Base-by-base conservation (phyloP, 1,284 basidiomycete genomes). In the Ganoderma multipileum region DNA sequence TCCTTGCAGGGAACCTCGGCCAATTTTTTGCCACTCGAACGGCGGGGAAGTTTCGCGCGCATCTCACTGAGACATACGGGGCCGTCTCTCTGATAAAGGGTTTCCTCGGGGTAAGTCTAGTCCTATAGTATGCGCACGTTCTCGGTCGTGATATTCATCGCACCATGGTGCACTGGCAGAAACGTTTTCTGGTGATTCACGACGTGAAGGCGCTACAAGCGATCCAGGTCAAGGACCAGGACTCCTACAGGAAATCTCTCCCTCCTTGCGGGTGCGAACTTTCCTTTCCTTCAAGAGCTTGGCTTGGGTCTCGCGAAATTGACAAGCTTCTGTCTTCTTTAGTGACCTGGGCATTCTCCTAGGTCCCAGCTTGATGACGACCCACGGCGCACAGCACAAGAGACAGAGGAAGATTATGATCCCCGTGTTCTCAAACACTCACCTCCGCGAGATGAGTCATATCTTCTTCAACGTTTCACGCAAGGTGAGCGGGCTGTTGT, bases 141-240 rank as follows among this genome's bases (percentile, higher is more conserved):
- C 44, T 47, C n/a, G 8, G 44, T 9, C n/a, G 44, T 47, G n/a
- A 47, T 11, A 11, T 47, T 23, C 8, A 44, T 20, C 42, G 20
- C 18, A 47, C n/a, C 44, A n/a, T n/a, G 44, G 20, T 50, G 14
- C 57, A n/a, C n/a, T n/a, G n/a, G n/a, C n/a, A 71, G 69, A 20
- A 18, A 28, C 61, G 59, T 4, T 38, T 67, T 5, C 33, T 76
- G 16, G 70, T 68, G 44, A 61, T 72, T 4, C 72, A 67, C 41
- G 75, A 76, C 65, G 80, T 83, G 0, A 78, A 78, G 63, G 81
- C 82, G 0, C 65, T 84, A 54, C 76, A 84, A 57, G 76, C 80
- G 54, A 78, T 84, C 30, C 36, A 83, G 8, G 75, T 83, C 63
- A 83, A 84, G 75, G 83, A 78, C 72, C 78, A 72, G 0, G 70